Evolutionary conservation across 768 basidiomycete species (phyloP), one percentile per base, ranked within the genome.

Genomic region (Lentinula boryana): DNA sequence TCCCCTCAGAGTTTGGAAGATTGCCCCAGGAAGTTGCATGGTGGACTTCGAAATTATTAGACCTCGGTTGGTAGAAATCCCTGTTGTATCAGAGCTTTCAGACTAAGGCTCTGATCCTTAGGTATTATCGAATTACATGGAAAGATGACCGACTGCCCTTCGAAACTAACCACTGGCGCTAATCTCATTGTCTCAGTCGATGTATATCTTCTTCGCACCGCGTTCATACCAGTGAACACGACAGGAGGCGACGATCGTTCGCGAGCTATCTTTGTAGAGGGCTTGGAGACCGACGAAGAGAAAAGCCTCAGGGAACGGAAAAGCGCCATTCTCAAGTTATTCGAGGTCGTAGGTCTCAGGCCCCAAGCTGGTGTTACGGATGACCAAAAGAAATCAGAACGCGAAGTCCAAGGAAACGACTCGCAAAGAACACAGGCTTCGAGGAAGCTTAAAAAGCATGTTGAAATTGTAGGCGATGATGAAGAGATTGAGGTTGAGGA

Each of bases 401-500:
- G 71, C 55, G 66, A 73, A 60, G 63, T 76, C 10, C 74, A 75
- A 32, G 70, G 75, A 59, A 76, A 76, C 49, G 77, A 76, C 44
- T 68, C 77, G 33, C 80, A 78, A 62, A 43, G 21, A 12, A 31
- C 38, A 15, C 75, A 75, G 33, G 68, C 80, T 67, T 67, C 78
- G 60, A 72, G 67, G 7, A 68, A 76, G 52, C 64, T 64, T 53
- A 77, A 80, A 72, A 81, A 76, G 67, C 71, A 76, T 59, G 88
- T 77, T 7, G 89, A 92, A 69, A 78, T 89, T n/a, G 84, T 89
- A 1, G 89, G 88, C 2, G 88, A 91, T 63, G 87, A 84, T 3
- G 91, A 92, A 70, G 91, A 89, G 65, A 85, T 89, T 5, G 91
- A 92, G 65, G 88, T 89, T 12, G 93, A 93, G 60, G 87, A 93